Conservation (phyloP, 1,284 basidiomycete genomes). For the Rhodotorula sp. region DNA sequence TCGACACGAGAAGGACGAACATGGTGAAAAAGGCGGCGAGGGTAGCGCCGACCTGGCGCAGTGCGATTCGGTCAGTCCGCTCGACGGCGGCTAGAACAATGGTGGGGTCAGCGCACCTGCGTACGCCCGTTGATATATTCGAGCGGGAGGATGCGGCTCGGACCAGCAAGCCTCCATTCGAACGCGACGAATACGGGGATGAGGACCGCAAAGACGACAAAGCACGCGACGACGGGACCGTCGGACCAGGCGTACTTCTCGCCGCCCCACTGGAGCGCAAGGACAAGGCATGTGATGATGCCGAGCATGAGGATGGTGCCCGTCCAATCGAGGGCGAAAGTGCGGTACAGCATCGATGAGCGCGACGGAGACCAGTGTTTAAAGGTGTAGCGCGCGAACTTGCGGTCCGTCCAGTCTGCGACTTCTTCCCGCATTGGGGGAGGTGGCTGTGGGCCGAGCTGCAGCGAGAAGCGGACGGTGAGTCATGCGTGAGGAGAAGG, state of each 20-base stretch:
- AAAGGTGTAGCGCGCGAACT: slow-evolving; percentile 29
- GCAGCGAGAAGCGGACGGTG: neutral
- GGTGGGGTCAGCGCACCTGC: slow-evolving; percentile 28
- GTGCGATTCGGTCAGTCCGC: neutral
- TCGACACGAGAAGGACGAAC: slow-evolving; percentile 51
- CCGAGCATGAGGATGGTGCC: slow-evolving; percentile 46
- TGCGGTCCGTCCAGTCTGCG: slow-evolving; percentile 34
- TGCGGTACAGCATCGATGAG: slow-evolving; percentile 28
- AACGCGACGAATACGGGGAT: slow-evolving; percentile 51
- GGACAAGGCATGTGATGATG: slow-evolving; percentile 48
- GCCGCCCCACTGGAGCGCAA: slow-evolving; percentile 47
- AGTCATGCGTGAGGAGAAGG: neutral
- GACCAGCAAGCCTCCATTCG: slow-evolving; percentile 50
- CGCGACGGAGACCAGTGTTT: slow-evolving; percentile 21
- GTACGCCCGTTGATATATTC: slow-evolving; percentile 50
- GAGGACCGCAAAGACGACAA: slow-evolving; percentile 51
- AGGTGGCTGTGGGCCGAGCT: slow-evolving; percentile 38
- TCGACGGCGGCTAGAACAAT: neutral
- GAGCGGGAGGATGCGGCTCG: slow-evolving; percentile 54
- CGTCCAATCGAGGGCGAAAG: slow-evolving; percentile 47
- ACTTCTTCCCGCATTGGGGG: slow-evolving; percentile 31
- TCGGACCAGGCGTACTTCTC: slow-evolving; percentile 51
- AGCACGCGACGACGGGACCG: slow-evolving; percentile 48
- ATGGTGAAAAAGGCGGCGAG: slow-evolving; percentile 53
- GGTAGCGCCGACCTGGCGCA: slow-evolving; percentile 43